A percentile compares a stretch with the other conserved stretches of the same genome.
phyloP scores from a whole-genome alignment of 2,329 filamentous ascomycete genomes.

The Fusarium luffae region DNA sequence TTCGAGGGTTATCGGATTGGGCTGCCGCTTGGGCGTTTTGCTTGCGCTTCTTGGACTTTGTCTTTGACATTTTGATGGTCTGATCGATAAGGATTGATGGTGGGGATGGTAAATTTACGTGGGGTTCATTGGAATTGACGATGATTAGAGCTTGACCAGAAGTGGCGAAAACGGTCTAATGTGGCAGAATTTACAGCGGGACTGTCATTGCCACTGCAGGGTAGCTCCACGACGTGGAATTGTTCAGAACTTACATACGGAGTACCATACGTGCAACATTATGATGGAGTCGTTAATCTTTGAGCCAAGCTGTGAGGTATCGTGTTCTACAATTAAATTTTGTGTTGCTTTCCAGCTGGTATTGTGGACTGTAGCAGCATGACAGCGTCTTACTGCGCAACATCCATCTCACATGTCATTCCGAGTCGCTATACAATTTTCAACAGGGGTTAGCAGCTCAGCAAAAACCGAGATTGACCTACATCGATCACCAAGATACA shows the following conservation, averaged over 20 bases:
- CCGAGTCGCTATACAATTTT: too few relatives aligned
- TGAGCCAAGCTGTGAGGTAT: rapidly evolving
- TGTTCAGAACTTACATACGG: neutral
- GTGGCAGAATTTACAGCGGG: slow-evolving; percentile 3
- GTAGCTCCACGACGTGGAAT: neutral
- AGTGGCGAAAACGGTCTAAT: slow-evolving; percentile 24
- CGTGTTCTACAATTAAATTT: neutral
- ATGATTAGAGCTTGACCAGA: neutral
- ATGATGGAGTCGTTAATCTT: neutral
- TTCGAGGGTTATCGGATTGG: slow-evolving; percentile 51
- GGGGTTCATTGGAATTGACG: neutral
- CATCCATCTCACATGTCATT: neutral
- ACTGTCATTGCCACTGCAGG: neutral
- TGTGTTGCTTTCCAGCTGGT: neutral
- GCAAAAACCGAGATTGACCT: too few relatives aligned
- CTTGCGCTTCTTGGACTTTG: slow-evolving; percentile 60
- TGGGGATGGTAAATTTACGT: slow-evolving; percentile 26
- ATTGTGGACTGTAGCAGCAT: neutral
- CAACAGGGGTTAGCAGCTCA: too few relatives aligned
- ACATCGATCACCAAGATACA: neutral
- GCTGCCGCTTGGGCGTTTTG: slow-evolving; percentile 48
- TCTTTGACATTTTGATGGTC: slow-evolving; percentile 53
- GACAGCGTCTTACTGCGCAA: neutral
- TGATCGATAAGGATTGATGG: slow-evolving; percentile 1
- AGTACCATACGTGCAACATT: too few relatives aligned